Conservation (phyloP, 2,329 filamentous ascomycete genomes). For the Beauveria sp. region DNA sequence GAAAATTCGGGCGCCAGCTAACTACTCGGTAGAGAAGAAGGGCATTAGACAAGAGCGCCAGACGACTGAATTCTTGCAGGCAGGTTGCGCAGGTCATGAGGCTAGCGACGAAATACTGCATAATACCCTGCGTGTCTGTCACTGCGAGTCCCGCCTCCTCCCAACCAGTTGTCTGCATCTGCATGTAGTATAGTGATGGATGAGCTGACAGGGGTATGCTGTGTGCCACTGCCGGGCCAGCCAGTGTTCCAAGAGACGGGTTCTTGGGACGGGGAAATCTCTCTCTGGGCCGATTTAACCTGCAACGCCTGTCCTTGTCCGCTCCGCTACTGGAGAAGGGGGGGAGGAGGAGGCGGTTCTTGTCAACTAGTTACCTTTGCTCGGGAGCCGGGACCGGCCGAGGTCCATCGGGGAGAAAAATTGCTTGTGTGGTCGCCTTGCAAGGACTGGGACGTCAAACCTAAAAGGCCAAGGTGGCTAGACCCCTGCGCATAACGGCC, state of each 20-base stretch:
- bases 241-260: constrained; percentile 3
- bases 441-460: neutral
- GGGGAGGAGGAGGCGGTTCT: neutral
- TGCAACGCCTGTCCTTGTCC: neutral
- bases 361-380: neutral
- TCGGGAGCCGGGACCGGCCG: neutral
- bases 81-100: neutral
- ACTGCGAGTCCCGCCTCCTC: neutral
- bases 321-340: neutral
- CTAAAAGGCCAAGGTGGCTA: no score
- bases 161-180: neutral
- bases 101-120: neutral
- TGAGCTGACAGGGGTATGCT: neutral
- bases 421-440: neutral
- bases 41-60: neutral
- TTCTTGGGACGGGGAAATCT: constrained; percentile 5
- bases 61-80: neutral
- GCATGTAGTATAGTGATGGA: neutral
- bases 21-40: no score
- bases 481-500: constrained; percentile 1
- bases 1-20: neutral
- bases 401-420: neutral
- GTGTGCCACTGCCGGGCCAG: neutral
- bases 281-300: constrained; percentile 2
- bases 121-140: neutral